A percentile compares a stretch with the other conserved stretches of the same genome.
These are phyloP conservation scores for Lathyrus oleraceus DNA, from an alignment of 306 rosid species.

Conservation along the genomic window DNA sequence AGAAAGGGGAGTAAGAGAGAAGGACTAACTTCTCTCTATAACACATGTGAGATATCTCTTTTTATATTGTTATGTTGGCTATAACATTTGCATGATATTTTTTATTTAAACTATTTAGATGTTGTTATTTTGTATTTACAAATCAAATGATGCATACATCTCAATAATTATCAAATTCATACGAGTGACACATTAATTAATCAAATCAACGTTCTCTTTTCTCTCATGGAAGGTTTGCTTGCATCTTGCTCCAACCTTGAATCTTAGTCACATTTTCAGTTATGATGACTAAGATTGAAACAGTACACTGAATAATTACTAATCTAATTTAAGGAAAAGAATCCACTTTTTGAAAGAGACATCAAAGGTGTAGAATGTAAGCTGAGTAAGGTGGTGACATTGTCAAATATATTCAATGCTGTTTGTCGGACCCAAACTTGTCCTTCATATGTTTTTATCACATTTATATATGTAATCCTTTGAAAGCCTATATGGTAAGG, in stretches of 20 bases:
- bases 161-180: no score
- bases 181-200: no score
- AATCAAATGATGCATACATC: no score
- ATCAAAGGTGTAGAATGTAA: conserved; percentile 34
- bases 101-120: no score
- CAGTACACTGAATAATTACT: neutral
- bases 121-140: no score
- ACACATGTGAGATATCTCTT: no score
- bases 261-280: neutral
- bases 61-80: no score
- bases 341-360: conserved; percentile 28
- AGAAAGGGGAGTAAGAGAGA: no score
- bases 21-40: no score
- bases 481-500: neutral
- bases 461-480: conserved; percentile 9
- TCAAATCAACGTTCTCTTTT: no score
- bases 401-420: conserved; percentile 32
- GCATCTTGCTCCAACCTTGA: neutral
- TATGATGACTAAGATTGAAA: neutral
- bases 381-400: conserved; percentile 32
- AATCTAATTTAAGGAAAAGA: conserved; percentile 13
- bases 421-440: conserved; percentile 43
- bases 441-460: conserved; percentile 26
- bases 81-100: no score
- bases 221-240: neutral